Conservation (phyloP, 805 yeast genomes). For the Wickerhamomyces subpelliculosus region DNA sequence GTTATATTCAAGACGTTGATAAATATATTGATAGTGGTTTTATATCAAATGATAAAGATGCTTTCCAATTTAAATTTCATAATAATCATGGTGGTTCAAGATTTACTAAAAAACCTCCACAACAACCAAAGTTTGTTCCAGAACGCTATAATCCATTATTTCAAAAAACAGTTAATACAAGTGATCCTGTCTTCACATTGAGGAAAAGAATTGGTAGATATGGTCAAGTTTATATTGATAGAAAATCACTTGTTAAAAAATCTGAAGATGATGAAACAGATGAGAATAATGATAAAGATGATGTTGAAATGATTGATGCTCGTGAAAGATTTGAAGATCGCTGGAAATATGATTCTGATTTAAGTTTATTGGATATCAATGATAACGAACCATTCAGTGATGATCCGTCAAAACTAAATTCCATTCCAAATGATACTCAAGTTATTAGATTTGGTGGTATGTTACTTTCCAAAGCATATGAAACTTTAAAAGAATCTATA, state of each 20-base stretch:
- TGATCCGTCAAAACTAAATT: conserved; percentile 80
- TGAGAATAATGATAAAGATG: conserved; percentile 26
- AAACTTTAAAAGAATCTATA: conserved; percentile 67
- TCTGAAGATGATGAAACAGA: conserved; percentile 35
- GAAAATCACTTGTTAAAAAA: conserved; percentile 46
- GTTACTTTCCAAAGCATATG: conserved; percentile 83
- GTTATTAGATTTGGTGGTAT: conserved; percentile 87
- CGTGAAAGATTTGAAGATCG: conserved; percentile 46
- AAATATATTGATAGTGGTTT: conserved; percentile 19
- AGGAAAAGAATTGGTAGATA: conserved; percentile 73
- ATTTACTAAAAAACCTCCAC: conserved; percentile 18
- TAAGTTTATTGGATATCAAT: conserved; percentile 24
- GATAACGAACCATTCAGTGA: conserved; percentile 47
- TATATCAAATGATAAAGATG: conserved; percentile 24
- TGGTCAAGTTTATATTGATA: conserved; percentile 66
- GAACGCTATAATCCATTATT: conserved; percentile 32
- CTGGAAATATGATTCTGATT: conserved; percentile 63
- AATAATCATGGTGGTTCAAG: conserved; percentile 15
- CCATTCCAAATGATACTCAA: conserved; percentile 81
- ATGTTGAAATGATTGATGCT: conserved; percentile 28
- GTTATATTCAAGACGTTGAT: conserved; percentile 29
- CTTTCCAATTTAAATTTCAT: conserved; percentile 15
- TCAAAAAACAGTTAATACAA: conserved; percentile 24
- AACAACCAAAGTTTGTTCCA: conserved; percentile 9
- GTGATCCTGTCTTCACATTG: conserved; percentile 45